These are phyloP conservation scores for Athelia psychrophila DNA, from an alignment of 1,284 basidiomycete species.

Conservation along the genomic window DNA sequence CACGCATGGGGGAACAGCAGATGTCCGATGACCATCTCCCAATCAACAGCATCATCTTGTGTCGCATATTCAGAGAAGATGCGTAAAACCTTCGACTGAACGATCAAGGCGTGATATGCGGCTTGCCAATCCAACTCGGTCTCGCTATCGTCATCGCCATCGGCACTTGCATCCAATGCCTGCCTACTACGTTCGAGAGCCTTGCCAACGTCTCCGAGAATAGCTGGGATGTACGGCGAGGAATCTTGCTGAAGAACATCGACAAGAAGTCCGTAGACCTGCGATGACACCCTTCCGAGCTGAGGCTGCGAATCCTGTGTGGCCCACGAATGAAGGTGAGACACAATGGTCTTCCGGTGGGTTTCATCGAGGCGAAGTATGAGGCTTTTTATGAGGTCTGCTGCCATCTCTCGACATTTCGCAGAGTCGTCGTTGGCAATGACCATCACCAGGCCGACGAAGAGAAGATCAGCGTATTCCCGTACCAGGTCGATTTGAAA, in stretches of 20 bases:
- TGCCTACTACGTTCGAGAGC: slow-evolving; percentile 49
- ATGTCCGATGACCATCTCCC: slow-evolving; percentile 64
- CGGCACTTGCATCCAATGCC: slow-evolving; percentile 28
- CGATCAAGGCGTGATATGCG: slow-evolving; percentile 79
- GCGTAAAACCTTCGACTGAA: slow-evolving; percentile 63
- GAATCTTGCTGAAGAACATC: slow-evolving; percentile 59
- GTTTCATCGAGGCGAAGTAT: slow-evolving; percentile 66
- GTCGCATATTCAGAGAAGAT: slow-evolving; percentile 49
- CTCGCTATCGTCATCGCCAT: slow-evolving; percentile 42
- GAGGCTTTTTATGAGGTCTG: slow-evolving; percentile 77
- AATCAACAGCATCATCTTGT: slow-evolving; percentile 47
- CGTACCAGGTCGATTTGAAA: slow-evolving; percentile 77
- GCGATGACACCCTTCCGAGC: slow-evolving; percentile 71
- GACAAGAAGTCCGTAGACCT: slow-evolving; percentile 79
- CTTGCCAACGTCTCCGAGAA: slow-evolving; percentile 60
- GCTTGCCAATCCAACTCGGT: slow-evolving; percentile 76
- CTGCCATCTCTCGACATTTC: slow-evolving; percentile 87
- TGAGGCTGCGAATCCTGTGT: slow-evolving; percentile 57
- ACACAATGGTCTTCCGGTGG: slow-evolving; percentile 57
- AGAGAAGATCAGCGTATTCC: slow-evolving; percentile 89
- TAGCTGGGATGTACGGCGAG: slow-evolving; percentile 43
- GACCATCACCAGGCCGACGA: slow-evolving; percentile 90
- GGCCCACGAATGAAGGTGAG: slow-evolving; percentile 83
- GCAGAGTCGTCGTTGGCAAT: slow-evolving; percentile 92
- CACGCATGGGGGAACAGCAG: slow-evolving; percentile 93